These are phyloP conservation scores for Penicillium sp. DNA, from an alignment of 2,329 filamentous ascomycete genomes.

Conservation along the genomic window DNA sequence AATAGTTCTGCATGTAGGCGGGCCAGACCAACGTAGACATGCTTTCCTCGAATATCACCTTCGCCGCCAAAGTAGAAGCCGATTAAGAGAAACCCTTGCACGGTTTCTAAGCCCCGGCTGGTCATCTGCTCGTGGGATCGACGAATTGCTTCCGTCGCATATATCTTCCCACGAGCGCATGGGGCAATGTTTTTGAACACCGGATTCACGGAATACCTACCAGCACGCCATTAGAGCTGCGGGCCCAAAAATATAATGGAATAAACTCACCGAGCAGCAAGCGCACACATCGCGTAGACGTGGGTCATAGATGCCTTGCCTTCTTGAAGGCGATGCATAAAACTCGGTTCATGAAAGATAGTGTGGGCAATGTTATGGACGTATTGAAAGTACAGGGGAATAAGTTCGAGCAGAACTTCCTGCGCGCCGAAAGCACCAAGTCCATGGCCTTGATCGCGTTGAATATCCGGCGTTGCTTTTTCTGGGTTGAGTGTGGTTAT, in stretches of 20 bases:
- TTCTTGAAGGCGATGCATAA: not conserved
- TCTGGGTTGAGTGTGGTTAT: not conserved
- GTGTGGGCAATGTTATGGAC: not conserved
- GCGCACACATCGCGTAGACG: not conserved
- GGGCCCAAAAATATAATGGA: not conserved
- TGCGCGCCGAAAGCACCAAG: not conserved
- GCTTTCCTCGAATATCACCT: constrained; percentile 1
- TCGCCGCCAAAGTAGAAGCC: not conserved
- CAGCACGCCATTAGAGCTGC: not conserved
- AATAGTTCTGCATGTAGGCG: not conserved
- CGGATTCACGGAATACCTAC: not conserved
- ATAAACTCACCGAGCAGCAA: not conserved
- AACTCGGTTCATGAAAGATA: not conserved
- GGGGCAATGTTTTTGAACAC: not conserved
- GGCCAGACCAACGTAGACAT: not conserved
- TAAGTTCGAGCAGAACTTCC: not conserved
- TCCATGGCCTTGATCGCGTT: not conserved
- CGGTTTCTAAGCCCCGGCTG: not conserved
- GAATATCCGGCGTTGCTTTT: not conserved
- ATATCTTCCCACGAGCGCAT: not conserved
- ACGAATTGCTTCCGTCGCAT: not conserved
- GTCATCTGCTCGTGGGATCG: not conserved
- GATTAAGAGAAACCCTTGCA: not conserved
- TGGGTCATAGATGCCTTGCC: not conserved
- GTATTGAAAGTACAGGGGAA: not conserved